These are phyloP conservation scores for Fusarium pseudograminearum DNA, from an alignment of 2,329 filamentous ascomycete species.

Conservation along the genomic window DNA sequence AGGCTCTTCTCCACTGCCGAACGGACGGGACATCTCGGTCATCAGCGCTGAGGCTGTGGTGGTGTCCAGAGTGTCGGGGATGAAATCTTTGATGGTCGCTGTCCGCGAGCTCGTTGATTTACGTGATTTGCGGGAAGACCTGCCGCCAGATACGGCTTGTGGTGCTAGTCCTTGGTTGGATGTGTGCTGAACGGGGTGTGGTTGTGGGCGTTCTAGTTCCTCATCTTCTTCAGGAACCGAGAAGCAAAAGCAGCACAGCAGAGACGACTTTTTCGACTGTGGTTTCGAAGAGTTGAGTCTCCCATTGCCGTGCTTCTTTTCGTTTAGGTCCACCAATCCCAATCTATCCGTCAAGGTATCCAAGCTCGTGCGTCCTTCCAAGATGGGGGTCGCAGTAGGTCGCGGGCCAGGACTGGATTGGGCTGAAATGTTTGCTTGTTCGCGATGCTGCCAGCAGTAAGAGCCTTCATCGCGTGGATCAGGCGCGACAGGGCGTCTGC, in stretches of 20 bases:
- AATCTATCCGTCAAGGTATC: slow-evolving; percentile 87
- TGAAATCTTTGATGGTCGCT: slow-evolving; percentile 61
- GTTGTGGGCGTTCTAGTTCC: slow-evolving; percentile 60
- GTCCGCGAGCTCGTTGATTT: slow-evolving; percentile 52
- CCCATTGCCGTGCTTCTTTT: slow-evolving; percentile 48
- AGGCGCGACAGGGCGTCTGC: slow-evolving; percentile 48
- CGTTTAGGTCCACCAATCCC: slow-evolving; percentile 76
- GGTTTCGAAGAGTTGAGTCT: slow-evolving; percentile 37
- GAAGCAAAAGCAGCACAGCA: slow-evolving; percentile 65
- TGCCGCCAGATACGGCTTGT: slow-evolving; percentile 47
- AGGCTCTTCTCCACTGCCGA: slow-evolving; percentile 74
- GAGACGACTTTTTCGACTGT: slow-evolving; percentile 47
- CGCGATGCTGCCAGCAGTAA: slow-evolving; percentile 96
- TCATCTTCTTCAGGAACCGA: slow-evolving; percentile 60
- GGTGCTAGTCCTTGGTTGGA: slow-evolving; percentile 36
- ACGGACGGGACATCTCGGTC: slow-evolving; percentile 79
- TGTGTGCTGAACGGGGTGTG: slow-evolving; percentile 59
- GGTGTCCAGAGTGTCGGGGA: slow-evolving; percentile 75
- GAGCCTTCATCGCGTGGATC: slow-evolving; percentile 70
- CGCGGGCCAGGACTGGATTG: slow-evolving; percentile 60
- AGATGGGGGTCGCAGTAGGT: slow-evolving; percentile 62
- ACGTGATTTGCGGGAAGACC: slow-evolving; percentile 48
- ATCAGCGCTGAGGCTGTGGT: slow-evolving; percentile 77
- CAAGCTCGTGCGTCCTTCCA: slow-evolving; percentile 79
- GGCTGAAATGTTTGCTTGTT: slow-evolving; percentile 74